Evolutionary conservation across 257 asterid genomes (phyloP).

Genomic region (Capsicum rhomboideum): DNA sequence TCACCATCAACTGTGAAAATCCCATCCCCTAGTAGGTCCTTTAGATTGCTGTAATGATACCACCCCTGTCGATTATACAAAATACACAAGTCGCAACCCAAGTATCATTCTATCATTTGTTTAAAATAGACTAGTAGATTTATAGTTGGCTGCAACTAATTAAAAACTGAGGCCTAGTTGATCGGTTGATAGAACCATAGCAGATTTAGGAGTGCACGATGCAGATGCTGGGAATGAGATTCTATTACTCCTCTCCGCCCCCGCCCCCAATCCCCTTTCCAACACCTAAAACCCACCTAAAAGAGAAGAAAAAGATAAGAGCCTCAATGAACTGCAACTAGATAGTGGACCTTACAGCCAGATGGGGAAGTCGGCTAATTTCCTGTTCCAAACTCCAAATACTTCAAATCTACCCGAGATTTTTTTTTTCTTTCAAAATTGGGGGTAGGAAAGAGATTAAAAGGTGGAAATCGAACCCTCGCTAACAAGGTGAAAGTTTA

Average conservation of each 20-base stretch:
- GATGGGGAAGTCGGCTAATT: neutral
- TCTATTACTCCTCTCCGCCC: neutral
- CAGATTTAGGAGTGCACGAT: neutral
- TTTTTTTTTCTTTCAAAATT: no score
- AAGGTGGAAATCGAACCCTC: no score
- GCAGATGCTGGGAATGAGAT: neutral
- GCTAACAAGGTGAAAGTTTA: no score
- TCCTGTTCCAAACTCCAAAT: neutral
- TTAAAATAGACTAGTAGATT: neutral
- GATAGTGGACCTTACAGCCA: neutral
- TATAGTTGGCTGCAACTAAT: neutral
- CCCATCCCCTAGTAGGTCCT: conserved; percentile 42
- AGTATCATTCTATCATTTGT: neutral
- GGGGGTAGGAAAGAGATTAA: no score
- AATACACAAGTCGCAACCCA: neutral
- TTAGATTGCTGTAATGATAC: neutral
- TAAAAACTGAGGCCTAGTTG: neutral
- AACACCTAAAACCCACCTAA: neutral
- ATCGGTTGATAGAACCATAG: neutral
- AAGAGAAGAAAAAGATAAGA: neutral
- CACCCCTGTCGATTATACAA: neutral
- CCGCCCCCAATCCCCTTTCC: neutral
- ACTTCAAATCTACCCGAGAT: neutral
- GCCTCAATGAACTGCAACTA: neutral
- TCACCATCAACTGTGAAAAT: conserved; percentile 40